Conservation (phyloP, 257 asterid species). For the Primulina huaijiensis region DNA sequence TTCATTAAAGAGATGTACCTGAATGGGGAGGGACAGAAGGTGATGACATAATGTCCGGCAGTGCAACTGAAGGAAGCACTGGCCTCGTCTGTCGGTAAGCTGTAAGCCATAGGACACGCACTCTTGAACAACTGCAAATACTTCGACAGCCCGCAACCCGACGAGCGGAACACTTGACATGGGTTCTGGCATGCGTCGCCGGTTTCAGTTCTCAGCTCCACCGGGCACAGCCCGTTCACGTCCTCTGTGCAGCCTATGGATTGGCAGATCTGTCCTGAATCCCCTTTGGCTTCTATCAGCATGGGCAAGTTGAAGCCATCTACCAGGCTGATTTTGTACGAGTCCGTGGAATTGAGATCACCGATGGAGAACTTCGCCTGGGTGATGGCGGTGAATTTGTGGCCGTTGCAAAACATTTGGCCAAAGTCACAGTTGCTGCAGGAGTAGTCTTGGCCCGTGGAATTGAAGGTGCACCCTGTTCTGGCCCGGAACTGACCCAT, state of each 20-base stretch:
- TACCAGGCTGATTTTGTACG: neutral
- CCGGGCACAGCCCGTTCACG: neutral
- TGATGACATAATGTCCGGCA: neutral
- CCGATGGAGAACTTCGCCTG: neutral
- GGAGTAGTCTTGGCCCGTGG: constrained; percentile 40
- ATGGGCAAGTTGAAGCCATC: neutral
- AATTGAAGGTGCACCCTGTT: constrained; percentile 62
- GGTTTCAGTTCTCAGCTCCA: neutral
- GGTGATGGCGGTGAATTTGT: neutral
- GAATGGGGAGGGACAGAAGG: neutral
- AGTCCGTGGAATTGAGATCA: neutral
- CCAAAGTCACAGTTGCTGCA: neutral
- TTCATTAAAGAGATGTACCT: neutral
- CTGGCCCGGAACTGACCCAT: constrained; percentile 84
- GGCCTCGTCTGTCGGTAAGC: neutral
- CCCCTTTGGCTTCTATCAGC: neutral
- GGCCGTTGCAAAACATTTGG: neutral
- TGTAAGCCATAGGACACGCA: neutral
- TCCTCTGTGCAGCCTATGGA: neutral
- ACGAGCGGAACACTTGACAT: no score
- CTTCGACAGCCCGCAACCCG: neutral
- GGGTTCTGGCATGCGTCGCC: neutral
- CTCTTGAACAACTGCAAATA: neutral
- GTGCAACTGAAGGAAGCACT: neutral
- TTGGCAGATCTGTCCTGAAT: neutral